These are phyloP conservation scores for Lasiodiplodia hormozganensis DNA, from an alignment of 2,329 filamentous ascomycete species.

Conservation along the genomic window DNA sequence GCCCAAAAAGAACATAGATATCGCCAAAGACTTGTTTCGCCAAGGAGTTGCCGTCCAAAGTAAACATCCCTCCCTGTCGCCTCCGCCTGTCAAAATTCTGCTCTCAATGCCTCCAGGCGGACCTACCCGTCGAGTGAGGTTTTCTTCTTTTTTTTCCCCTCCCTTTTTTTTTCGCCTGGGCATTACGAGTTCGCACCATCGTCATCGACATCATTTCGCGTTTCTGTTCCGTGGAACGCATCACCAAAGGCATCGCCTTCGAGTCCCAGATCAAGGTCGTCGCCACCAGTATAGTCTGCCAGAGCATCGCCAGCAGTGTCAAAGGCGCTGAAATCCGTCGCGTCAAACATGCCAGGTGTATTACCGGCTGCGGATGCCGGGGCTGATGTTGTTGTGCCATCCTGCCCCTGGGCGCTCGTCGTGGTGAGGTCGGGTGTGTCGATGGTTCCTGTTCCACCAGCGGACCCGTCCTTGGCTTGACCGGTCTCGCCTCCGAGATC, in stretches of 20 bases:
- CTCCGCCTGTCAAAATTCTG: not conserved
- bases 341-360: constrained; percentile 45
- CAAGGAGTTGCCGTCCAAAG: not conserved
- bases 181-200: constrained; percentile 16
- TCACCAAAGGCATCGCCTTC: constrained; percentile 50
- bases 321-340: constrained; percentile 46
- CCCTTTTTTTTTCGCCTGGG: not conserved
- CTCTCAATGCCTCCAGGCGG: constrained; percentile 3
- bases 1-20: constrained; percentile 5
- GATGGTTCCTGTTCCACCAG: constrained; percentile 31
- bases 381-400: constrained; percentile 16
- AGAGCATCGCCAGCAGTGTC: constrained; percentile 49
- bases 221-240: constrained; percentile 48
- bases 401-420: not conserved
- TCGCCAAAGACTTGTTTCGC: constrained; percentile 10
- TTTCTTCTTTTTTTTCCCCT: not conserved
- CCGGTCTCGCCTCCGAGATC: constrained; percentile 31
- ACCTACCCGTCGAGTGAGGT: not conserved
- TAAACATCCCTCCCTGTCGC: not conserved
- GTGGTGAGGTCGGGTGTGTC: constrained; percentile 4
- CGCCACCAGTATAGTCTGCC: constrained; percentile 45
- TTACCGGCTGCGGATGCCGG: constrained; percentile 37
- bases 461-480: constrained; percentile 32
- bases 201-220: constrained; percentile 33
- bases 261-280: constrained; percentile 46